These are phyloP conservation scores for Zoysia japonica DNA, from an alignment of 176 grass and related monocot species.

Conservation along the genomic window DNA sequence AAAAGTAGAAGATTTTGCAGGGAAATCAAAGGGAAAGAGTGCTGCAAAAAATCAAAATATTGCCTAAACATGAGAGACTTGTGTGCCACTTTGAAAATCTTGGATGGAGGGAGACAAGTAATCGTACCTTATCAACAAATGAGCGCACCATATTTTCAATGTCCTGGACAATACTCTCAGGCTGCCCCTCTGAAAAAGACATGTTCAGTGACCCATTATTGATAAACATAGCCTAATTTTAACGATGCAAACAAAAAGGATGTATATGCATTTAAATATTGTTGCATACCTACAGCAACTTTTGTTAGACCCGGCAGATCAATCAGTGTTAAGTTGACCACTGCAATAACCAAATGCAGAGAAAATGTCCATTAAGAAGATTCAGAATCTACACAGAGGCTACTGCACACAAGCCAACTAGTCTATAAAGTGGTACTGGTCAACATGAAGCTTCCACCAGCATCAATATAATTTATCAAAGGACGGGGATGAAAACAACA, in stretches of 20 bases:
- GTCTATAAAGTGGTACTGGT: background rate
- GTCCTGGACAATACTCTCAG: constrained; percentile 84
- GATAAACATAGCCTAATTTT: constrained; percentile 15
- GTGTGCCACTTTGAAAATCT: background rate
- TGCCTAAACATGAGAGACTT: background rate
- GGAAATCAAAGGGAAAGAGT: background rate
- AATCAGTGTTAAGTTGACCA: constrained; percentile 93
- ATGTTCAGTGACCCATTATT: constrained; percentile 22
- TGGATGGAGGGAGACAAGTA: background rate
- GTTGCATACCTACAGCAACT: constrained; percentile 74
- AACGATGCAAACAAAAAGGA: constrained; percentile 5
- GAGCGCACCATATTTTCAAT: constrained; percentile 86
- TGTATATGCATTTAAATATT: background rate
- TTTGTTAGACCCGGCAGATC: constrained; percentile 90
- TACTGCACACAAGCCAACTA: constrained; percentile 10
- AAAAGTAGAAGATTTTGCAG: background rate
- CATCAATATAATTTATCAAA: background rate
- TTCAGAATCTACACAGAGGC: background rate
- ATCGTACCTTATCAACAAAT: constrained; percentile 82
- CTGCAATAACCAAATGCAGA: constrained; percentile 52
- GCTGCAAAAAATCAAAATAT: background rate
- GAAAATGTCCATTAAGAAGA: constrained; percentile 23
- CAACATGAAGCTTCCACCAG: background rate
- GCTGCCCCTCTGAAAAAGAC: constrained; percentile 79
- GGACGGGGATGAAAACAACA: background rate